These are phyloP conservation scores for Rubroboletus pulcherrimus DNA, from an alignment of 768 basidiomycete genomes.

Conservation along the genomic window DNA sequence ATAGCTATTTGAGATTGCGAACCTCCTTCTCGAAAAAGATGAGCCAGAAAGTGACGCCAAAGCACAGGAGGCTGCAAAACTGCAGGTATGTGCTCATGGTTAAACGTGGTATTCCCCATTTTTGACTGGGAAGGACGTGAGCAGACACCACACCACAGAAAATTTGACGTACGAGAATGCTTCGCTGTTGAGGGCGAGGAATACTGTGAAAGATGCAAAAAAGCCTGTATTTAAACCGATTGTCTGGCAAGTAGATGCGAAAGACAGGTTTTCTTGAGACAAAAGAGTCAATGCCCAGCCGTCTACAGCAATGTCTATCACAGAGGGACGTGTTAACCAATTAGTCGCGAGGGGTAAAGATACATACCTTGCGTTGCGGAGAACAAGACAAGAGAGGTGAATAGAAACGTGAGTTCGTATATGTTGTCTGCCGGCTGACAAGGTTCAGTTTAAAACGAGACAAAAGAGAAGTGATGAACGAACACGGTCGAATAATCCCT, in stretches of 20 bases:
- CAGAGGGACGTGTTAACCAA: slow-evolving; percentile 13
- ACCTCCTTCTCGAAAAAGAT: slow-evolving; percentile 88
- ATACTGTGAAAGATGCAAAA: slow-evolving; percentile 95
- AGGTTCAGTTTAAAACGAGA: slow-evolving; percentile 9
- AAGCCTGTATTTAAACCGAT: slow-evolving; percentile 95
- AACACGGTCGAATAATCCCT: slow-evolving; percentile 77
- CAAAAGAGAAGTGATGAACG: slow-evolving; percentile 12
- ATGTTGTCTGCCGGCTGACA: slow-evolving; percentile 79
- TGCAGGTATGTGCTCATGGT: slow-evolving; percentile 76
- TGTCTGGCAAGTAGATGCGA: slow-evolving; percentile 97
- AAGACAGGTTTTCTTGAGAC: slow-evolving; percentile 90
- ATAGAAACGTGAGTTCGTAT: slow-evolving; percentile 71
- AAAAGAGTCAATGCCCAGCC: slow-evolving; percentile 85
- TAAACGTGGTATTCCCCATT: slow-evolving; percentile 73
- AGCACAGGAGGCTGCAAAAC: slow-evolving; percentile 83
- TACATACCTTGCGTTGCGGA: slow-evolving; percentile 91
- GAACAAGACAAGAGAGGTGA: slow-evolving; percentile 87
- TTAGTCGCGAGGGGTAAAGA: not conserved
- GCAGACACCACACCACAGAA: not conserved
- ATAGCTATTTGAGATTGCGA: not conserved
- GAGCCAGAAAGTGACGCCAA: slow-evolving; percentile 84
- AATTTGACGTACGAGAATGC: slow-evolving; percentile 67
- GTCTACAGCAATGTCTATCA: slow-evolving; percentile 91
- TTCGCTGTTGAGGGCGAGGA: slow-evolving; percentile 93
- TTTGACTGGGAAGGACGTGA: slow-evolving; percentile 42